These are phyloP conservation scores for Aspergillus carlsbadensis DNA, from an alignment of 495 filamentous ascomycete genomes.

Conservation along the genomic window DNA sequence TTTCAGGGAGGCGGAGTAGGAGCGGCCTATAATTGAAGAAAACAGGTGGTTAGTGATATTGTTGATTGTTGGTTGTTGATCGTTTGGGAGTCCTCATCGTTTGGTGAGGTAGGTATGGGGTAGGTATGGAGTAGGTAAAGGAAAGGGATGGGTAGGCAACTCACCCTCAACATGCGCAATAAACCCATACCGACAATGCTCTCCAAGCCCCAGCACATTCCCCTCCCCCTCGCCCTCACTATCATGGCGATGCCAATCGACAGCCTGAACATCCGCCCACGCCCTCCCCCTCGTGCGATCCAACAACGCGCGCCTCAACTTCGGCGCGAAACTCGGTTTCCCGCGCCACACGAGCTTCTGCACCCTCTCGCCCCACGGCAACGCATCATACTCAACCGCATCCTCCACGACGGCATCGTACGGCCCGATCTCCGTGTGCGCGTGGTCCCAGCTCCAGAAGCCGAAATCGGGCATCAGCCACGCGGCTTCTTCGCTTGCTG, in stretches of 20 bases:
- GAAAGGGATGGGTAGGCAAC: conserved; percentile 6
- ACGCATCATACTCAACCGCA: conserved; percentile 21
- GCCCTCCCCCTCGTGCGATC: conserved; percentile 45
- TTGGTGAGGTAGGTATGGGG: no score
- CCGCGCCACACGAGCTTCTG: conserved; percentile 70
- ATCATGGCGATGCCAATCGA: conserved; percentile 41
- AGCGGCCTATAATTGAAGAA: conserved; percentile 30
- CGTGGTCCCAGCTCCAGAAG: conserved; percentile 71
- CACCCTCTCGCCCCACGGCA: conserved; percentile 50
- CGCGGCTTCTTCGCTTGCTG: conserved; percentile 37
- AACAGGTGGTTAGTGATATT: neutral
- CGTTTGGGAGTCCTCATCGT: no score
- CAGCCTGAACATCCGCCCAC: conserved; percentile 56
- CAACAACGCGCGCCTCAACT: conserved; percentile 49
- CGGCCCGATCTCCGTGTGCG: conserved; percentile 56
- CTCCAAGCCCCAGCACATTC: conserved; percentile 48
- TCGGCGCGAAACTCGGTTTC: conserved; percentile 42
- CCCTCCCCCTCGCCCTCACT: conserved; percentile 16
- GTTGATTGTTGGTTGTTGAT: no score
- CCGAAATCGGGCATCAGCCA: conserved; percentile 81
- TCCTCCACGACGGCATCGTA: conserved; percentile 56
- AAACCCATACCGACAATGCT: conserved; percentile 60
- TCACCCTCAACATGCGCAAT: conserved; percentile 58
- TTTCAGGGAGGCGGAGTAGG: conserved; percentile 56
- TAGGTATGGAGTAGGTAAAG: neutral